Evolutionary conservation across 1,139 yeast species (phyloP).

Genomic region (Protomyces gravidus): DNA sequence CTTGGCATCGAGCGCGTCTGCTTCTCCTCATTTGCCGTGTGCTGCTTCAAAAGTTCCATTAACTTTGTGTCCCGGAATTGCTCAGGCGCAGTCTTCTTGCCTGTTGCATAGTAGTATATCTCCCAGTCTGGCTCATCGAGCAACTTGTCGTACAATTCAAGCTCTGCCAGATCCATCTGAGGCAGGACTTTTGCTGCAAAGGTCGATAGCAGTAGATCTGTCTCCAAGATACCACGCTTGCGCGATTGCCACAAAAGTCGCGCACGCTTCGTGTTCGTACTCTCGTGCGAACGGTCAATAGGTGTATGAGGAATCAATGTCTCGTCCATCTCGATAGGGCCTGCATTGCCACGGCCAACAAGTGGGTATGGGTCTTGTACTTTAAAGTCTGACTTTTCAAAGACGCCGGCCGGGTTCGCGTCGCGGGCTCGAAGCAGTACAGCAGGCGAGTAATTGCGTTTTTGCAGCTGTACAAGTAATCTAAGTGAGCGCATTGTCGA

Average conservation of each 20-base stretch:
- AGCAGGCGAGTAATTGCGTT: not conserved
- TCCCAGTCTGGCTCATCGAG: constrained; percentile 98
- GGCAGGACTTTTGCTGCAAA: constrained; percentile 74
- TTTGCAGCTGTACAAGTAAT: not conserved
- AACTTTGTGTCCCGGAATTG: constrained; percentile 69
- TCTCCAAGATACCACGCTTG: constrained; percentile 91
- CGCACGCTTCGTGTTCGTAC: constrained; percentile 72
- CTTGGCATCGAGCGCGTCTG: constrained; percentile 85
- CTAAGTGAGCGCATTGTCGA: not conserved
- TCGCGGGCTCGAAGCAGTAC: not conserved
- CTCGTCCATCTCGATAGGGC: constrained; percentile 19
- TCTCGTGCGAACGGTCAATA: constrained; percentile 51
- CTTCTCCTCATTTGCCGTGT: constrained; percentile 66
- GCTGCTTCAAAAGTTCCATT: constrained; percentile 62
- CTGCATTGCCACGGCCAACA: constrained; percentile 21
- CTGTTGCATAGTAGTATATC: constrained; percentile 93
- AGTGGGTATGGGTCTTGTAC: constrained; percentile 24
- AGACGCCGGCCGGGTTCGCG: constrained; percentile 16
- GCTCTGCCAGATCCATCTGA: constrained; percentile 57
- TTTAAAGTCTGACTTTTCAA: constrained; percentile 19
- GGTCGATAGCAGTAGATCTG: constrained; percentile 76
- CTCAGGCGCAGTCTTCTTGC: constrained; percentile 66
- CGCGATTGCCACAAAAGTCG: constrained; percentile 86
- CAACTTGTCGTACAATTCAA: constrained; percentile 72
- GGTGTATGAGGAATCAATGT: constrained; percentile 25